Percentiles rank a stretch among this genome's conserved stretches.
phyloP scores from a whole-genome alignment of 495 filamentous ascomycete genomes.

The Hypoxylon rickii region DNA sequence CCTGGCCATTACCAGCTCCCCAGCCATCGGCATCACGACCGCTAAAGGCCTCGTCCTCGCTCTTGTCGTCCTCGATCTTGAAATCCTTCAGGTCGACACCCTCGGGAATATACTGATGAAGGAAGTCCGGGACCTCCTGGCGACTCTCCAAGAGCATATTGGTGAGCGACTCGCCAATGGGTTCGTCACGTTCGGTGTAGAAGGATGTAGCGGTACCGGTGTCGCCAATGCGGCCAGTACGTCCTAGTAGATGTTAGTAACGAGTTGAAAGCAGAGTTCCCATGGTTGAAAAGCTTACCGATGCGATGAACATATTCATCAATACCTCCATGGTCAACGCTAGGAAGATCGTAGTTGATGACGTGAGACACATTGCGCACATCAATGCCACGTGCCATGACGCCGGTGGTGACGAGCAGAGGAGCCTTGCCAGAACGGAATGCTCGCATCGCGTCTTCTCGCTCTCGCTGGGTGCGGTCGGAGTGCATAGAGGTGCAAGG shows the following conservation, averaged over 20 bases:
- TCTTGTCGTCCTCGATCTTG: conserved; percentile 66
- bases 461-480: conserved; percentile 86
- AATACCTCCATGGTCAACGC: conserved; percentile 74
- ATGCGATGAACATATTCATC: conserved; percentile 94
- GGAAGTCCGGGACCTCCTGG: conserved; percentile 81
- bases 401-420: conserved; percentile 81
- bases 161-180: conserved; percentile 69
- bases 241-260: conserved; percentile 64
- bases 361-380: conserved; percentile 85
- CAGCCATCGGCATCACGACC: conserved; percentile 9
- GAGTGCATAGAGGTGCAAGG: conserved; percentile 86
- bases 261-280: neutral
- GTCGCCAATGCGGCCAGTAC: conserved; percentile 93
- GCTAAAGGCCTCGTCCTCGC: conserved; percentile 52
- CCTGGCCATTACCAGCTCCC: neutral
- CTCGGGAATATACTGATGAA: conserved; percentile 64
- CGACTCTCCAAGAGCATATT: conserved; percentile 79
- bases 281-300: conserved; percentile 55
- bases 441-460: conserved; percentile 88
- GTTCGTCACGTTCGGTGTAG: conserved; percentile 70
- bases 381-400: conserved; percentile 89
- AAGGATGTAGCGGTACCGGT: conserved; percentile 86
- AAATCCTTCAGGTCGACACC: conserved; percentile 50
- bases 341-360: conserved; percentile 89
- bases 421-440: conserved; percentile 77